Evolutionary conservation across 495 filamentous ascomycete species (phyloP).

Genomic region (Daldinia concentrica): DNA sequence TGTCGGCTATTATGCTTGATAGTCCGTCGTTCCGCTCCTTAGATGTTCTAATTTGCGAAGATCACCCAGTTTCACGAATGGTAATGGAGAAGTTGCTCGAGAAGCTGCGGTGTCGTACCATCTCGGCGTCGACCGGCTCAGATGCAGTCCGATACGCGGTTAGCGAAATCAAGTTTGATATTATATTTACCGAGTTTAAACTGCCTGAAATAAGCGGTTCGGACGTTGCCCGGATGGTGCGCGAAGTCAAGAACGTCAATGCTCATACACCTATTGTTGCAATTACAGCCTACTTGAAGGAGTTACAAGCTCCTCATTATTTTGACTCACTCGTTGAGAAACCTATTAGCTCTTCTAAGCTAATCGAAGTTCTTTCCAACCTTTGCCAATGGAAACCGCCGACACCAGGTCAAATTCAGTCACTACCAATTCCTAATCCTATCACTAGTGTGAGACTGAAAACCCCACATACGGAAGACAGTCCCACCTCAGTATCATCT

Average conservation of each 20-base stretch:
- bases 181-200: conserved; percentile 97
- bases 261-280: conserved; percentile 94
- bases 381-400: conserved; percentile 94
- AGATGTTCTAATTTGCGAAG: conserved; percentile 95
- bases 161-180: conserved; percentile 93
- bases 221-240: conserved; percentile 96
- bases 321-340: conserved; percentile 96
- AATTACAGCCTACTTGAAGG: conserved; percentile 97
- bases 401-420: conserved; percentile 57
- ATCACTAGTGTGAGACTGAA: conserved; percentile 72
- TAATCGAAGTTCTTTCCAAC: conserved; percentile 83
- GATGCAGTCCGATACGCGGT: conserved; percentile 92
- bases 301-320: conserved; percentile 90
- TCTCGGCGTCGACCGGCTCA: conserved; percentile 84
- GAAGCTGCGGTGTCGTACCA: conserved; percentile 94
- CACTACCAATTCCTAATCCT: conserved; percentile 57
- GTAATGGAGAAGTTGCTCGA: conserved; percentile 98
- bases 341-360: conserved; percentile 86
- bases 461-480: conserved; percentile 72
- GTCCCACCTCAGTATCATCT: conserved; percentile 84
- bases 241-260: conserved; percentile 93
- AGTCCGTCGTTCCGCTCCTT: conserved; percentile 90
- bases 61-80: conserved; percentile 95
- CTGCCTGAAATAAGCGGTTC: conserved; percentile 92
- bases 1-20: conserved; percentile 85